Evolutionary conservation across 345 rosid species (phyloP).

Genomic region (Linum tenue): DNA sequence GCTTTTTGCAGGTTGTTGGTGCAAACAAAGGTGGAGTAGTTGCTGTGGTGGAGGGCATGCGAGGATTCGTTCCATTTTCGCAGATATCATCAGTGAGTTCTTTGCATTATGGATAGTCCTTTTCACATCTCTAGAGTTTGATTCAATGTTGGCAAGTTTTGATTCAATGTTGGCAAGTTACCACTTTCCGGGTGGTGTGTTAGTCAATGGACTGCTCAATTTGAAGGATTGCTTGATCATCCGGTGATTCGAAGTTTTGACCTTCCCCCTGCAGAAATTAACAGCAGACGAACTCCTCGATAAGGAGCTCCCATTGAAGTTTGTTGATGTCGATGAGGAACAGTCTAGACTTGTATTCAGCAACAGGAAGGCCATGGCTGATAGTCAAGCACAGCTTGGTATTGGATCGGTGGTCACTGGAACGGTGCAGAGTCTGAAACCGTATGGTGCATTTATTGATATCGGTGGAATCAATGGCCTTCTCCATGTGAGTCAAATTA

Average conservation of each 20-base stretch:
- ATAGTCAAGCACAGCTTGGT: constrained; percentile 90
- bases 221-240: too few species aligned
- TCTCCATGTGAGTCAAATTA: constrained; percentile 96
- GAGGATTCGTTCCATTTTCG: constrained; percentile 93
- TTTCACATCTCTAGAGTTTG: too few species aligned
- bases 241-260: too few species aligned
- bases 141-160: too few species aligned
- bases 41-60: constrained; percentile 70
- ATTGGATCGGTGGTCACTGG: constrained; percentile 90
- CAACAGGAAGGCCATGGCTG: constrained; percentile 97
- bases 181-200: constrained; percentile 1
- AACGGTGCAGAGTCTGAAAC: constrained; percentile 89
- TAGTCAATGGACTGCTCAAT: too few species aligned
- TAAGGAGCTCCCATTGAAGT: constrained; percentile 74
- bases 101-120: neutral
- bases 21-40: constrained; percentile 95
- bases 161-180: neutral
- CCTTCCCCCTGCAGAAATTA: constrained; percentile 41
- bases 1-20: constrained; percentile 46
- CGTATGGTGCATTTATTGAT: constrained; percentile 93
- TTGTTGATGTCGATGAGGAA: constrained; percentile 97
- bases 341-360: constrained; percentile 85
- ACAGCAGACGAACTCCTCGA: constrained; percentile 81
- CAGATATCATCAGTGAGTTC: constrained; percentile 72
- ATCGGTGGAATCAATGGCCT: constrained; percentile 96